Evolutionary conservation across 176 grass and related monocot genomes (phyloP).

Genomic region (Oryza punctata): DNA sequence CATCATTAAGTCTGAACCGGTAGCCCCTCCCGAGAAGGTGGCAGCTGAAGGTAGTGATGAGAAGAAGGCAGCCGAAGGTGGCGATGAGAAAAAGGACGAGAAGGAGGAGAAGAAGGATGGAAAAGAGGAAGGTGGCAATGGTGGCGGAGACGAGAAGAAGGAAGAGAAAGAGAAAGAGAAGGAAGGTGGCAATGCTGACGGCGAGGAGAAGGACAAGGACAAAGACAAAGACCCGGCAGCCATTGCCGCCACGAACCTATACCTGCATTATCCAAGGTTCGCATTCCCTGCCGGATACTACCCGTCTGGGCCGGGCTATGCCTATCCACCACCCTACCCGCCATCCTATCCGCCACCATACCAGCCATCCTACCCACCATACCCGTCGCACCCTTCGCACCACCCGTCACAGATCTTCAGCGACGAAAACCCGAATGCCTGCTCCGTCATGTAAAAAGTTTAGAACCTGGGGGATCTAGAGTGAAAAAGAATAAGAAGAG

Average conservation of each 20-base stretch:
- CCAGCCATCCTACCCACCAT: not conserved
- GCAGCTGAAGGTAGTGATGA: constrained; percentile 40
- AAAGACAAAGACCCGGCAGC: constrained; percentile 38
- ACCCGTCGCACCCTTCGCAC: constrained; percentile 39
- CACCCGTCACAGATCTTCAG: constrained; percentile 72
- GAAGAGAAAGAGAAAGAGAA: constrained; percentile 40
- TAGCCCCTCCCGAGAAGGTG: constrained; percentile 21
- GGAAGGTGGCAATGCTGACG: constrained; percentile 23
- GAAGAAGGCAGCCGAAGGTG: constrained; percentile 47
- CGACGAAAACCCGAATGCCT: constrained; percentile 90
- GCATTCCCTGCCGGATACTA: constrained; percentile 45
- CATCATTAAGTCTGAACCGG: constrained; percentile 65
- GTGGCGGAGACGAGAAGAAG: constrained; percentile 36
- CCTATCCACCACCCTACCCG: constrained; percentile 19
- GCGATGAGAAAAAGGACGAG: constrained; percentile 41
- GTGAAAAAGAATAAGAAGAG: constrained; percentile 30
- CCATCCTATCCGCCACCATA: constrained; percentile 1
- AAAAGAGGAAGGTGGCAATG: not conserved
- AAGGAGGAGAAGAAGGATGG: constrained; percentile 30
- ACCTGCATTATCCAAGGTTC: constrained; percentile 57
- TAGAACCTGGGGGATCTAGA: constrained; percentile 32
- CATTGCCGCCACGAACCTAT: constrained; percentile 36
- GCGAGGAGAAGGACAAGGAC: constrained; percentile 50
- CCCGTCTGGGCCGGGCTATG: constrained; percentile 17
- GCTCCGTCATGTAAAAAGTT: constrained; percentile 64